Conservation (phyloP, 176 grass and related monocot species). For the Musa acuminata region DNA sequence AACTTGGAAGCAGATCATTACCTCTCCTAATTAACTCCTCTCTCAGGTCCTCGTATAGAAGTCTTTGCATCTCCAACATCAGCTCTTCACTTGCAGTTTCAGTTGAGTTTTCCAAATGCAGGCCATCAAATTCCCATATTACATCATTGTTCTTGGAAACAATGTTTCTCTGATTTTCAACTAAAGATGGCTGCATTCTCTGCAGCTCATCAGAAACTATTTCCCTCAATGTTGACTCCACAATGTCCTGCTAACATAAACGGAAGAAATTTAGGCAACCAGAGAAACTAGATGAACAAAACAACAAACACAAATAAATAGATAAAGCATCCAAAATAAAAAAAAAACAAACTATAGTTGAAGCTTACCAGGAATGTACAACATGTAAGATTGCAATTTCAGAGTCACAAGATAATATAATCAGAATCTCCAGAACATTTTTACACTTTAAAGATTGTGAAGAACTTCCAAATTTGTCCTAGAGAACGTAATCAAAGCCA, state of each 20-base stretch:
- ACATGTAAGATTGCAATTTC: background rate
- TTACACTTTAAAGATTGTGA: background rate
- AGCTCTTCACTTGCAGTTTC: slow-evolving; percentile 59
- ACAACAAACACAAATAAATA: background rate
- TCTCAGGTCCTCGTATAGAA: slow-evolving; percentile 79
- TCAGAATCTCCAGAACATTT: background rate
- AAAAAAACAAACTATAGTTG: too few species aligned
- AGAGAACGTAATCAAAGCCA: background rate
- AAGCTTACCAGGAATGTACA: background rate
- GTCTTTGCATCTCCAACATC: slow-evolving; percentile 88
- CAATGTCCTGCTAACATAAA: slow-evolving; percentile 37
- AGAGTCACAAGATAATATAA: background rate
- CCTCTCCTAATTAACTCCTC: slow-evolving; percentile 77
- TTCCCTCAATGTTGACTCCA: slow-evolving; percentile 43
- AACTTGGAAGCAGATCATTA: slow-evolving; percentile 9
- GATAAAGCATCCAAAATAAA: background rate
- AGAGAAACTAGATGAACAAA: slow-evolving; percentile 18
- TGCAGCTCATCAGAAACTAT: slow-evolving; percentile 84
- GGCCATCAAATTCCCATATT: slow-evolving; percentile 84
- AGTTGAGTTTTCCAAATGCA: slow-evolving; percentile 23
- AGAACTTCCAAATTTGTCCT: background rate
- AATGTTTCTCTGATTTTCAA: slow-evolving; percentile 12
- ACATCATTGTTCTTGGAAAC: slow-evolving; percentile 25
- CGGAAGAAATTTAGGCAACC: slow-evolving; percentile 12
- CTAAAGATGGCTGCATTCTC: slow-evolving; percentile 46